Conservation (phyloP, 495 filamentous ascomycete species). For the Lasiosphaeria miniovina region DNA sequence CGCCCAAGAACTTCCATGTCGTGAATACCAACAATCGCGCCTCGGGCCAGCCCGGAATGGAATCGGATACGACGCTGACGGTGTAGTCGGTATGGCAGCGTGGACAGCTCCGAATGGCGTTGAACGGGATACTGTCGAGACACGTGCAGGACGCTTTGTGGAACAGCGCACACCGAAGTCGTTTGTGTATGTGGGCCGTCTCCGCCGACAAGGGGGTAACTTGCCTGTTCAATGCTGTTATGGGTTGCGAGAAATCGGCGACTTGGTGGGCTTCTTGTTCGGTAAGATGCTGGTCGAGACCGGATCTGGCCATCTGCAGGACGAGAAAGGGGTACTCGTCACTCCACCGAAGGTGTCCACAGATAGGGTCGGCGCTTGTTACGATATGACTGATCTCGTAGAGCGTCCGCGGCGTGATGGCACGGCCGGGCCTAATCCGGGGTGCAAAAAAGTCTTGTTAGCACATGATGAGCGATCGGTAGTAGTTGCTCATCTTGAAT, state of each 20-base stretch:
- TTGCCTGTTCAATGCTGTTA: neutral
- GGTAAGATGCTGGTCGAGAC: neutral
- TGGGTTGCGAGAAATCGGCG: neutral
- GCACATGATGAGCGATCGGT: neutral
- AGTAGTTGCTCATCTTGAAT: neutral
- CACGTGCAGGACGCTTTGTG: neutral
- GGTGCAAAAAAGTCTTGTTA: neutral
- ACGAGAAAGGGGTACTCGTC: slow-evolving; percentile 2
- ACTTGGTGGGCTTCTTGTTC: neutral
- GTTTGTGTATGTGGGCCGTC: neutral
- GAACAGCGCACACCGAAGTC: neutral
- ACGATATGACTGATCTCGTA: slow-evolving; percentile 1
- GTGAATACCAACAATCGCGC: slow-evolving; percentile 11
- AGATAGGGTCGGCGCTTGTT: neutral
- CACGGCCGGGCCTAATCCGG: neutral
- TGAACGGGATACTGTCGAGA: neutral
- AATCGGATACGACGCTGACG: slow-evolving; percentile 12
- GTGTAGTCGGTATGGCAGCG: slow-evolving; percentile 16
- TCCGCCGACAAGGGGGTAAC: neutral
- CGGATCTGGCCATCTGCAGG: neutral
- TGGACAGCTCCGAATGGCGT: slow-evolving; percentile 4
- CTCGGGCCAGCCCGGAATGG: slow-evolving; percentile 6
- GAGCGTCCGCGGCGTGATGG: neutral
- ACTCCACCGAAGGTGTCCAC: neutral
- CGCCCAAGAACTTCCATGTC: slow-evolving; percentile 12